These are phyloP conservation scores for Hyparrhenia diplandra DNA, from an alignment of 176 grass and related monocot genomes.

Conservation along the genomic window DNA sequence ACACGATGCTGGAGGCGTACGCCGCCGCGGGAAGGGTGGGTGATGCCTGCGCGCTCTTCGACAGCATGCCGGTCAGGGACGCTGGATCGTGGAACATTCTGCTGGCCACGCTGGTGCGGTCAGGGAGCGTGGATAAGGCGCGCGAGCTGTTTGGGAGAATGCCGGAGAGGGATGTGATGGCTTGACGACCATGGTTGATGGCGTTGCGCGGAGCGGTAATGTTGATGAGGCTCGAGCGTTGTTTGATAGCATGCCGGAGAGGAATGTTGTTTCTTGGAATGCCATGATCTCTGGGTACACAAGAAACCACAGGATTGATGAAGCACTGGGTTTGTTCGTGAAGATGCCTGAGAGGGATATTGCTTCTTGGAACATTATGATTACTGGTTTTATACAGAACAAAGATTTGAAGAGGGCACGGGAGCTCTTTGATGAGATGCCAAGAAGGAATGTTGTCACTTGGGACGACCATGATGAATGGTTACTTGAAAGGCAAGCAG, in stretches of 20 bases:
- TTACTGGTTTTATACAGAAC: constrained; percentile 52
- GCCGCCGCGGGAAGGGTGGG: not conserved
- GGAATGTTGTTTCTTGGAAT: constrained; percentile 54
- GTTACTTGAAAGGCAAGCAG: constrained; percentile 57
- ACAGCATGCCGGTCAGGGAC: constrained; percentile 44
- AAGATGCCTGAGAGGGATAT: constrained; percentile 41
- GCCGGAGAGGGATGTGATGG: constrained; percentile 40
- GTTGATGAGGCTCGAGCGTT: constrained; percentile 34
- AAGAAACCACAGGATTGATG: constrained; percentile 31
- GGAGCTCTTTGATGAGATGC: constrained; percentile 44
- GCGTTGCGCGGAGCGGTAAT: constrained; percentile 32
- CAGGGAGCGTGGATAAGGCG: constrained; percentile 28
- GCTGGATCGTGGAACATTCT: constrained; percentile 54
- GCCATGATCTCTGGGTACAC: constrained; percentile 52
- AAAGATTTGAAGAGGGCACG: constrained; percentile 41
- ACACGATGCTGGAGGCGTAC: constrained; percentile 57
- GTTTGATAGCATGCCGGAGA: constrained; percentile 45
- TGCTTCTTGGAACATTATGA: constrained; percentile 51
- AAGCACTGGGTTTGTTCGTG: constrained; percentile 37
- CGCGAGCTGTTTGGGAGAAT: constrained; percentile 39
- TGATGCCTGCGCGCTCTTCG: constrained; percentile 28
- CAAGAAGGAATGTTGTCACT: constrained; percentile 46
- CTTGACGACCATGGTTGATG: constrained; percentile 52
- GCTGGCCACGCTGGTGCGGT: constrained; percentile 18
- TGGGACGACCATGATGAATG: constrained; percentile 85